Base-by-base conservation (phyloP, 1,284 basidiomycete genomes). In the Macrocystidia cucumis region DNA sequence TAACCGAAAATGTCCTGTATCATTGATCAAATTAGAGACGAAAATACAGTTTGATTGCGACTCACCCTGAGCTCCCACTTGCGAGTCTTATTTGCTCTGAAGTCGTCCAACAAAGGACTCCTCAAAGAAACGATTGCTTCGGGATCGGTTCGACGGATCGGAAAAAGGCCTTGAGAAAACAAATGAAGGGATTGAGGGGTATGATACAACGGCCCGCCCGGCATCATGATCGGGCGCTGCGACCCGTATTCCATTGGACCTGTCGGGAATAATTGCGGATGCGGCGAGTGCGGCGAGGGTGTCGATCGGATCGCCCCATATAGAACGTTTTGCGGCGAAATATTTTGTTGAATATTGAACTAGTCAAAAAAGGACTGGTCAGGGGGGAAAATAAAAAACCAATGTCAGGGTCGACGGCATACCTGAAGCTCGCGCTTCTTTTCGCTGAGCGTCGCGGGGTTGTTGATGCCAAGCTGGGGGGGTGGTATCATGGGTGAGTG, bases 1-100 rank as follows among this genome's bases (percentile, higher is more conserved):
- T 86, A 76, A 9, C 90, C 91, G 35, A 72, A 72, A 48, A 98
- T 85, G 50, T 96, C 91, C 83, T 90, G 56, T 13, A 28, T 35
- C 34, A 29, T 43, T 20, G 35, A 27, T 23, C 32, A 36, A 36
- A 32, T 19, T 21, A 6, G 12, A 12, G 16, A 25, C 17, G 17
- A 26, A 19, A 31, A 22, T 16, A 9, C 31, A 23, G 20, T 31
- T 9, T 2, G 34, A 37, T 29, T 31, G 26, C 16, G 21, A 52
- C 63, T 38, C 48, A 92, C 91, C 55, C 69, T 63, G 8, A 95
- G 63, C 44, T 87, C 80, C 89, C 90, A 93, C 46, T 77, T 79
- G 40, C 77, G 71, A 21, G 76, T 65, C 56, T 84, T 88, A 61
- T 84, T 85, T 24, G 76, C 71, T 41, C 90, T 74, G 59, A 93